Evolutionary conservation across 768 basidiomycete genomes (phyloP), one percentile per base, ranked within the genome.

Genomic region (Gautieria morchelliformis): DNA sequence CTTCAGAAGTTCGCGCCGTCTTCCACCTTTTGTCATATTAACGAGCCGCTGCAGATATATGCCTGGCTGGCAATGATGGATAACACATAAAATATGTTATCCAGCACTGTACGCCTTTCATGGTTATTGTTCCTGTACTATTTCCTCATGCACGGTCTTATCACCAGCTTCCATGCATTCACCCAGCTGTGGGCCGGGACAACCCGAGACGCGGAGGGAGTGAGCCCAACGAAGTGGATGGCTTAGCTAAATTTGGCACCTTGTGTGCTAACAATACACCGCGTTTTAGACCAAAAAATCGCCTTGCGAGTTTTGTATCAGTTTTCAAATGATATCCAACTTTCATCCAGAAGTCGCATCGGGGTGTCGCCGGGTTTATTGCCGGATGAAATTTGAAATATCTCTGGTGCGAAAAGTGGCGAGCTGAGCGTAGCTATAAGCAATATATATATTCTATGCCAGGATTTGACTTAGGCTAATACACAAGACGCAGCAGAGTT

Each of bases 131-230:
- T 3, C 40, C 14, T 4, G 4, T 47, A 47, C 20, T 49, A 11
- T 37, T 9, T 37, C 8, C 8, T 37, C 35, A 27, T 27, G 2
- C 27, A 27, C 5, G 27, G 27, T 27, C 27, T 27, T 49, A 7
- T 6, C 24, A 17, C 4, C 24, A 49, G 48, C 3, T 49, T 19
- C 24, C 10, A 74, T n/a, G 71, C 73, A 5, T 60, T 72, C 27
- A 73, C 73, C 4, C 72, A 69, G 48, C 60, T 75, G 1, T 75
- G 66, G 62, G 74, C 72, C 11, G 74, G 69, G 1, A 73, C 72
- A 4, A 60, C 67, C 1, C 53, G 63, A 7, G 73, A 74, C 35
- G 67, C 65, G 8, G 64, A 59, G 4, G 58, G 61, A 2, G 53
- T 69, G 17, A 70, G 70, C 45, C 30, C 2, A 5, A 19, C 17